A percentile compares a stretch with the other conserved stretches of the same genome.
Evolutionary conservation across 1,284 basidiomycete genomes (phyloP).

Genomic region (Anthracocystis panici-leucophaei): DNA sequence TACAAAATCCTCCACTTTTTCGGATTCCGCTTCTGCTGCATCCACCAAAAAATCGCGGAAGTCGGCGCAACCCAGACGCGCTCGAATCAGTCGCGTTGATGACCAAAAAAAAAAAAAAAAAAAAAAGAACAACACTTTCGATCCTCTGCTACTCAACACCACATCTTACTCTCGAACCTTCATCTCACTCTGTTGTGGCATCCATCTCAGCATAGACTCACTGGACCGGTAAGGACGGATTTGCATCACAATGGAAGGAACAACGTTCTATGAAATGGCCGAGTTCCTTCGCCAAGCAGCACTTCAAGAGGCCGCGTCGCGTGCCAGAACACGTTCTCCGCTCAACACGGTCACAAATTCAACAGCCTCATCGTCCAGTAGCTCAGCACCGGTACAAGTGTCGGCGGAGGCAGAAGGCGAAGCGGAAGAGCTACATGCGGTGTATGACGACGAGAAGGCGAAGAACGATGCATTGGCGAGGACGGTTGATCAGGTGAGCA

Average conservation of each 20-base stretch:
- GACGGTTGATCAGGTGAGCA: conserved; percentile 25
- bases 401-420: conserved; percentile 20
- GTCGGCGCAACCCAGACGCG: conserved; percentile 26
- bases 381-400: not conserved
- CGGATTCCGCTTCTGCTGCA: too few relatives aligned
- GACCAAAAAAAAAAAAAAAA: conserved; percentile 25
- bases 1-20: conserved; percentile 15
- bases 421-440: conserved; percentile 29
- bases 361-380: conserved; percentile 10
- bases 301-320: conserved; percentile 38
- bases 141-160: not conserved
- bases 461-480: conserved; percentile 36
- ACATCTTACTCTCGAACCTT: not conserved
- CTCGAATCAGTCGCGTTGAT: conserved; percentile 15
- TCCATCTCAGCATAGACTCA: not conserved
- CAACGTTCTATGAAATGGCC: conserved; percentile 30
- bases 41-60: conserved; percentile 18
- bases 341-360: conserved; percentile 10
- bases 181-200: not conserved
- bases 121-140: conserved; percentile 30
- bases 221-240: too few relatives aligned
- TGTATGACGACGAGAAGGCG: conserved; percentile 43
- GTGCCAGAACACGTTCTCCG: conserved; percentile 32
- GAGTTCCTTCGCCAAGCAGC: conserved; percentile 37
- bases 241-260: conserved; percentile 22